Evolutionary conservation across 116 monocot genomes (phyloP).

Genomic region (Cymodocea nodosa): DNA sequence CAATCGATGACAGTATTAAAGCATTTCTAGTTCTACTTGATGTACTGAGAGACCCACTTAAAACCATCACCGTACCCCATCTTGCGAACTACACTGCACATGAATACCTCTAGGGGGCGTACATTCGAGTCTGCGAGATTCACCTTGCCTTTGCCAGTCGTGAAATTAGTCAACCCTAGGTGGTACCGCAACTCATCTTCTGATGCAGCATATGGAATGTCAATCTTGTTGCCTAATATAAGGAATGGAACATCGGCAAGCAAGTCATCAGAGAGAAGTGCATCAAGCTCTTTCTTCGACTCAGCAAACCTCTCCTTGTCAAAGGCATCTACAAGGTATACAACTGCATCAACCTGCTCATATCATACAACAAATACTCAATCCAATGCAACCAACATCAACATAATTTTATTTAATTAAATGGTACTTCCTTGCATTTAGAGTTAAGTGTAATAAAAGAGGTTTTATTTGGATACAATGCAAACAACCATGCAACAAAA

Average conservation of each 20-base stretch:
- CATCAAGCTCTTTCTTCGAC: slow-evolving; percentile 61
- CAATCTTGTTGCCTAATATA: slow-evolving; percentile 60
- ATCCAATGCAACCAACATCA: not conserved
- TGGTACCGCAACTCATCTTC: slow-evolving; percentile 58
- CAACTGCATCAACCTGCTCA: slow-evolving; percentile 58
- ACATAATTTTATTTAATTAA: too few species aligned
- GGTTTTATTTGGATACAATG: too few species aligned
- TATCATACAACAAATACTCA: not conserved
- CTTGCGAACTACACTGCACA: slow-evolving; percentile 68
- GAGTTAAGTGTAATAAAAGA: too few species aligned
- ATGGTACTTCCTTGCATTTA: too few species aligned
- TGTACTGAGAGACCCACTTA: slow-evolving; percentile 64
- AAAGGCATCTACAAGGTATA: slow-evolving; percentile 63
- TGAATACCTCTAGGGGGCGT: slow-evolving; percentile 60
- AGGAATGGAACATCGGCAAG: slow-evolving; percentile 50
- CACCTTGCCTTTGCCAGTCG: slow-evolving; percentile 56
- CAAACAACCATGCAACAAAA: too few species aligned
- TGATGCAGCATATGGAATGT: slow-evolving; percentile 51
- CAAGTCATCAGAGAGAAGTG: slow-evolving; percentile 42
- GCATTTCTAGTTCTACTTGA: slow-evolving; percentile 21
- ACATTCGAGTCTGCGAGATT: slow-evolving; percentile 45
- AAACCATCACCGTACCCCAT: slow-evolving; percentile 61
- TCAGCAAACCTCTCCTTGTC: slow-evolving; percentile 81
- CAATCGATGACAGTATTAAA: not conserved
- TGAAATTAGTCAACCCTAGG: slow-evolving; percentile 50